Percentiles rank a stretch among this genome's conserved stretches.
These are phyloP conservation scores for Acrocalymma vagum DNA, from an alignment of 2,329 filamentous ascomycete species.

Conservation along the genomic window DNA sequence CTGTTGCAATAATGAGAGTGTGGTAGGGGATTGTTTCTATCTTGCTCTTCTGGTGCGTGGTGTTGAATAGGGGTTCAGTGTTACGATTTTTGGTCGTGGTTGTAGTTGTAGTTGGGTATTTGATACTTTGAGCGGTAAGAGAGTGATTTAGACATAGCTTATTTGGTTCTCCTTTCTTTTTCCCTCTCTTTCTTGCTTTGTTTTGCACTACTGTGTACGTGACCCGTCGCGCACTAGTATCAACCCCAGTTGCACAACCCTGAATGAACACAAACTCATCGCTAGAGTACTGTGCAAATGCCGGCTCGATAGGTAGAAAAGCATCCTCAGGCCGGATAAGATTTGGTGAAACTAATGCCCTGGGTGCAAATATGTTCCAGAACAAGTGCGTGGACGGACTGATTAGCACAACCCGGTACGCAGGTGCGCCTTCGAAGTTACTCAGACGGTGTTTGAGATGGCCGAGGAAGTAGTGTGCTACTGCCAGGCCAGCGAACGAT, in stretches of 20 bases:
- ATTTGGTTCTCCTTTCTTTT: background rate
- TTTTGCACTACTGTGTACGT: slow-evolving; percentile 23
- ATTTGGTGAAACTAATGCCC: slow-evolving; percentile 38
- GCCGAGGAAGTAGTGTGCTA: slow-evolving; percentile 45
- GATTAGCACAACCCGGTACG: slow-evolving; percentile 45
- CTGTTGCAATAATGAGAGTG: slow-evolving; percentile 46
- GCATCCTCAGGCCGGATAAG: slow-evolving; percentile 33
- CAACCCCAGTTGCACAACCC: slow-evolving; percentile 32
- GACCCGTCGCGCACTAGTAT: slow-evolving; percentile 33
- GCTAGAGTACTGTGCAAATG: slow-evolving; percentile 38
- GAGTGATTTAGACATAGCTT: background rate
- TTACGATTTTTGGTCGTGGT: too few species aligned
- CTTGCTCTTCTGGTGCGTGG: slow-evolving; percentile 1
- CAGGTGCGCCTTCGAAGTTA: slow-evolving; percentile 28
- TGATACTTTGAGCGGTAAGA: slow-evolving; percentile 1
- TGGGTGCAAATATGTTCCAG: slow-evolving; percentile 49
- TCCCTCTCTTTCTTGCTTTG: slow-evolving; percentile 1
- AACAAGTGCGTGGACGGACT: slow-evolving; percentile 47
- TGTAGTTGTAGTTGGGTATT: too few species aligned
- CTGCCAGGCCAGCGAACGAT: slow-evolving; percentile 45
- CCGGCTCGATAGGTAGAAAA: slow-evolving; percentile 42
- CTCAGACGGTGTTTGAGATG: slow-evolving; percentile 33
- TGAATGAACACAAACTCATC: slow-evolving; percentile 46
- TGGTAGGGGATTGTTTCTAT: slow-evolving; percentile 40
- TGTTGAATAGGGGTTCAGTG: too few species aligned